Evolutionary conservation across 139 green algal genomes (phyloP).

Genomic region (Chlamydomonas schloesseri): DNA sequence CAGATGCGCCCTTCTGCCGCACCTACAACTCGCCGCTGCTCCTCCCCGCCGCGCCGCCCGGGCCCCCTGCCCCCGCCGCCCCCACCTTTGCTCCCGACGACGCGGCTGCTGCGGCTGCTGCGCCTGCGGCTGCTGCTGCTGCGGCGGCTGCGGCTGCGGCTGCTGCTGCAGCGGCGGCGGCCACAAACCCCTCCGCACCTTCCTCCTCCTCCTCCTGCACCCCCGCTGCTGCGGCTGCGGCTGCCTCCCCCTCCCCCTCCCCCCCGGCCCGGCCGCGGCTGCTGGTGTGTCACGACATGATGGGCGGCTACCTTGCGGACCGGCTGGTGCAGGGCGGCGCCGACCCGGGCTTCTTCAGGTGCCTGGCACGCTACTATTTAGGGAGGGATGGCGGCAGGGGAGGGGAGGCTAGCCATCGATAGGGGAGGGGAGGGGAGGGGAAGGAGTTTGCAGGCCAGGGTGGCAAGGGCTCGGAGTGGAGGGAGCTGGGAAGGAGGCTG

Average conservation of each 20-base stretch:
- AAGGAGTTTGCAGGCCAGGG: background rate
- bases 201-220: no score
- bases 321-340: constrained; percentile 33
- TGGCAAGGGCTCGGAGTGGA: background rate
- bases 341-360: constrained; percentile 39
- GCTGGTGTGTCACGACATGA: constrained; percentile 91
- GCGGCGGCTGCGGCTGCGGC: background rate
- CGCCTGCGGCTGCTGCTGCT: no score
- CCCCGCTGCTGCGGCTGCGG: background rate
- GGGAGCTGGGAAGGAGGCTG: background rate
- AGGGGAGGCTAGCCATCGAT: no score
- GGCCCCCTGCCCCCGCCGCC: background rate
- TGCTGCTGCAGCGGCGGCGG: background rate
- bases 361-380: no score
- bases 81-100: background rate
- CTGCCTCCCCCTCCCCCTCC: no score
- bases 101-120: background rate
- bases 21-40: constrained; percentile 42
- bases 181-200: no score
- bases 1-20: constrained; percentile 25
- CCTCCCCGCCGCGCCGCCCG: background rate
- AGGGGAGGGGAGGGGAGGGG: background rate
- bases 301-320: constrained; percentile 75
- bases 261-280: constrained; percentile 46
- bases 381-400: no score